phyloP scores from a whole-genome alignment of 2,329 filamentous ascomycete species.

The Aspergillus sp. region DNA sequence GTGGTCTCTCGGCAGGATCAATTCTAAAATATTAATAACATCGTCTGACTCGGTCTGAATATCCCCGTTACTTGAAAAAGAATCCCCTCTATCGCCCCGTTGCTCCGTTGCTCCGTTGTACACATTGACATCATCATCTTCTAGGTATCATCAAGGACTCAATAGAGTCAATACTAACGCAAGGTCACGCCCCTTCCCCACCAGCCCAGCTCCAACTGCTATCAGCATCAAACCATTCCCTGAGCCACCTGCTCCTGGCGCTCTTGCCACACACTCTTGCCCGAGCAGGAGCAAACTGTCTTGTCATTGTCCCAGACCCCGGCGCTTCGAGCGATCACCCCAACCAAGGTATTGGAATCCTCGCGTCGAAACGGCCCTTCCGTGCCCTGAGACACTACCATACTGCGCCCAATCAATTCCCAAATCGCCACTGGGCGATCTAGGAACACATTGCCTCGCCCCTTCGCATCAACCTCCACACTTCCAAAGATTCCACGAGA shows the following conservation, averaged over 20 bases:
- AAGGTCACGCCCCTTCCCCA: conserved; percentile 5
- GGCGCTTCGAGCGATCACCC: conserved; percentile 90
- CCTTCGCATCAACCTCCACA: conserved; percentile 72
- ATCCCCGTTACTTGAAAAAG: not conserved
- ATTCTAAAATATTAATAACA: not conserved
- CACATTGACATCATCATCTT: conserved; percentile 4
- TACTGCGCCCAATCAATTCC: conserved; percentile 92
- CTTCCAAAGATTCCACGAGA: conserved; percentile 69
- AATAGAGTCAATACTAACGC: conserved; percentile 6
- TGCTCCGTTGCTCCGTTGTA: conserved; percentile 1
- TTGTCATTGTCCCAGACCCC: conserved; percentile 99
- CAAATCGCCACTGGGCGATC: conserved; percentile 83
- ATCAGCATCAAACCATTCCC: conserved; percentile 73
- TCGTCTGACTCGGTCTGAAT: not conserved
- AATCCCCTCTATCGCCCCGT: conserved; percentile 1
- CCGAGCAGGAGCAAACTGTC: conserved; percentile 95
- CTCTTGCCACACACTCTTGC: conserved; percentile 98
- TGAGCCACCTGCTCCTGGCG: conserved; percentile 82
- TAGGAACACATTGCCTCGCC: conserved; percentile 76
- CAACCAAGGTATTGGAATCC: conserved; percentile 81
- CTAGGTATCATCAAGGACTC: conserved; percentile 9
- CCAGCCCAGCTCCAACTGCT: not conserved
- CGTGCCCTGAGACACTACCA: conserved; percentile 75
- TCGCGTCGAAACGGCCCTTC: conserved; percentile 65
- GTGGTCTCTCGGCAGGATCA: not conserved